Evolutionary conservation across 805 yeast species (phyloP).

Genomic region (Debaryomyces maramus): DNA sequence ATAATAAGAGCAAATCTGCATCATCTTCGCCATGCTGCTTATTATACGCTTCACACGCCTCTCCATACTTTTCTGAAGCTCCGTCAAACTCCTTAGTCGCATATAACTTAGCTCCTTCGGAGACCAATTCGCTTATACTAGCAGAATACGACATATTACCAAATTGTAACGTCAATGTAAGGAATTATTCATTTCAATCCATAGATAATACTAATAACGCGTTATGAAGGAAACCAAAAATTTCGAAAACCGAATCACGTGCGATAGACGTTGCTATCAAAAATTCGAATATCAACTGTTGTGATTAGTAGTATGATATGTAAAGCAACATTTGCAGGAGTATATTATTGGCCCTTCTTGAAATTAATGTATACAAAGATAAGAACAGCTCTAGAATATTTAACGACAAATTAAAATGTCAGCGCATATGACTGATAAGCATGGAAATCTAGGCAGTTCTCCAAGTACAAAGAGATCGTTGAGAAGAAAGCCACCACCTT

Average conservation of each 20-base stretch:
- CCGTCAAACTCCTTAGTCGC: constrained; percentile 63
- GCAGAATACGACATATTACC: constrained; percentile 29
- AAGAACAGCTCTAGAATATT: not conserved
- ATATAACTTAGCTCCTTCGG: constrained; percentile 63
- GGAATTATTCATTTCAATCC: too few species aligned
- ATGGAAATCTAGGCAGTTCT: not conserved
- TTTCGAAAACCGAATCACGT: not conserved
- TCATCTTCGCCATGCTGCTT: constrained; percentile 58
- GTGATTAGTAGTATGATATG: not conserved
- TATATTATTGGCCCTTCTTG: too few species aligned
- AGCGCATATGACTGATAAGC: not conserved
- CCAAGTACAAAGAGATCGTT: constrained; percentile 1
- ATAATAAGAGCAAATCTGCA: constrained; percentile 69
- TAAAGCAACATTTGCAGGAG: too few species aligned
- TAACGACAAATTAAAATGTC: not conserved
- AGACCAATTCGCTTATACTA: constrained; percentile 49
- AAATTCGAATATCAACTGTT: not conserved
- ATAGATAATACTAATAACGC: too few species aligned
- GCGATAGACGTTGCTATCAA: not conserved
- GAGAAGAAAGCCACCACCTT: constrained; percentile 8
- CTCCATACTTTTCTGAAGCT: constrained; percentile 71
- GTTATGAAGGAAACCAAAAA: too few species aligned
- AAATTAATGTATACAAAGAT: too few species aligned
- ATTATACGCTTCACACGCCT: constrained; percentile 63
- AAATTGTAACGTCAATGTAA: too few species aligned